Evolutionary conservation across 139 green algal genomes (phyloP), one percentile per base, ranked within the genome.

Genomic region (Auxenochlorella protothecoides): DNA sequence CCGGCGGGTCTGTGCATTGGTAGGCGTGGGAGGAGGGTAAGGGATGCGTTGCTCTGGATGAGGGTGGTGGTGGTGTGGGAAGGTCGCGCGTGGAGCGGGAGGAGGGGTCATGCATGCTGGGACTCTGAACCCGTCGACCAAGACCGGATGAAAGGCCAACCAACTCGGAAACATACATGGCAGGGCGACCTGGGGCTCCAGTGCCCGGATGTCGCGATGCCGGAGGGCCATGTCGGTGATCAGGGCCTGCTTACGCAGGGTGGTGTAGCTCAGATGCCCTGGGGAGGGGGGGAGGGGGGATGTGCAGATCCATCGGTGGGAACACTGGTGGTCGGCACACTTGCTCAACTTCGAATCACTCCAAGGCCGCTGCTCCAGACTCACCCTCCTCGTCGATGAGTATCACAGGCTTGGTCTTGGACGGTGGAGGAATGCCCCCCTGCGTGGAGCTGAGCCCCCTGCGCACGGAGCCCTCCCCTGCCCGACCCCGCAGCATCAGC

Each of bases 161-260:
- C 27, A 44, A 62, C 57, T 9, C 9, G n/a, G 57, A 27, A 56
- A n/a, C 73, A 63, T 61, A 78, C 73, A 78, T 14, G 73, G 73
- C 60, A 78, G 73, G 44, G 71, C 66, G 15, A 78, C 73, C 3
- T 27, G 67, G 12, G 73, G 73, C 14, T 78, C 73, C 16, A 78
- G 61, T 3, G 73, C 73, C 9, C 73, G 53, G 13, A 78, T 73
- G 55, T 78, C 73, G 3, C 73, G 73, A 55, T 78, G 73, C 59
- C 73, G 68, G 53, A 78, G 68, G 12, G 69, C 60, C 61, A 78
- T 59, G 13, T 78, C 73, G 0, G 73, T 66, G 4, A 78, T 68
- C 54, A 78, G 61, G 12, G 73, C 67, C 67, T 78, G 73, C 68
- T 78, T 78, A 53, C 68, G 68, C 60, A 78, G 61, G 4, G 73